Evolutionary conservation across 805 yeast genomes (phyloP), one percentile per base, ranked within the genome.

Genomic region (Sungouiella blattae): DNA sequence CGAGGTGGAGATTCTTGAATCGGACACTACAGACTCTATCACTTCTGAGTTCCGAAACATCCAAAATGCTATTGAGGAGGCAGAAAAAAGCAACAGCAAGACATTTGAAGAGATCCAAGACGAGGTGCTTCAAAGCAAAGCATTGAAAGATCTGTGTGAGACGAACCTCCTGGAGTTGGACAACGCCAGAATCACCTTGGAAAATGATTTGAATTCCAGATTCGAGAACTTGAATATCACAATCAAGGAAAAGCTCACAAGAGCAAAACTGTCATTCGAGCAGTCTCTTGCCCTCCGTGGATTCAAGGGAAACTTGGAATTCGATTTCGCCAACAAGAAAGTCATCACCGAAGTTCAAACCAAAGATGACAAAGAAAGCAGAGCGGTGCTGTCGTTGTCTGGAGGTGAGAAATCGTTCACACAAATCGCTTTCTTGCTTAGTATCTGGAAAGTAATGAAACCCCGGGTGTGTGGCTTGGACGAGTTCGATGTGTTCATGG

Each of bases 401-500:
- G 99, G 99, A 24, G 99, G 99, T 30, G 98, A 93, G 56, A 89
- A 89, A 55, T 87, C 97, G 0, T 91, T 83, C 57, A 80, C 96
- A 0, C 98, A 94, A 57, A 80, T 91, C 43, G 85, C 97, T 0
- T 71, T 93, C 39, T 61, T 93, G 30, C 67, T 91, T 40, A 83
- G 97, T 0, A 83, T 95, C 18, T 93, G 99, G 99, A 78, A 79
- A 44, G 82, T 87, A 18, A 89, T 93, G 96, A 78, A 83, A 41
- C 82, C 95, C 0, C 77, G 85, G 37, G 75, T 93, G 13, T 76
- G 94, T 40, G 97, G 97, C 0, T 64, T 93, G 40, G 99, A 93
- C 60, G 99, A 93, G 59, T 93, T 85, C 57, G 99, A 93, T 62
- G 98, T 93, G 14, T 93, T 81, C 52, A 93, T 93, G 98, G 99